A percentile compares a stretch with the other conserved stretches of the same genome.
These are phyloP conservation scores for Phialemonium atrogriseum DNA, from an alignment of 2,329 filamentous ascomycete species.

Conservation along the genomic window DNA sequence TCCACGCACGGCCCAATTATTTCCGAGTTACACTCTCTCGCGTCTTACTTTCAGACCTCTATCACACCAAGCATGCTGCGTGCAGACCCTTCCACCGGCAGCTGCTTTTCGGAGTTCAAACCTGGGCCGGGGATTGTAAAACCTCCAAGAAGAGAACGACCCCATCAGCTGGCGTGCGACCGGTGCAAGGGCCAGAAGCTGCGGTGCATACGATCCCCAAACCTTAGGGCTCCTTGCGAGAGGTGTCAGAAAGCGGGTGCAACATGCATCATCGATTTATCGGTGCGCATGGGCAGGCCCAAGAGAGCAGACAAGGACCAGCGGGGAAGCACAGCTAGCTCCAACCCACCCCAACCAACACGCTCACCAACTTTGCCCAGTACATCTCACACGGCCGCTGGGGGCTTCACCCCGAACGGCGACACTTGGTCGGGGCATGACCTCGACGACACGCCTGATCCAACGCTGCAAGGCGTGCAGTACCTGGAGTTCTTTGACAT, in stretches of 20 bases:
- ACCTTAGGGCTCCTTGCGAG: conserved; percentile 1
- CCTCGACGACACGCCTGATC: conserved; percentile 1
- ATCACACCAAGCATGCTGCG: conserved; percentile 2
- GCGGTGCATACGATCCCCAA: conserved; percentile 1
- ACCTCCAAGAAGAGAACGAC: conserved; percentile 2
- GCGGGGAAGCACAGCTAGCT: conserved; percentile 2
- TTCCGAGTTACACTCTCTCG: too few species aligned
- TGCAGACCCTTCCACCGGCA: conserved; percentile 1
- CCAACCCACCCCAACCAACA: conserved; percentile 3
- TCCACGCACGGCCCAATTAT: too few species aligned
- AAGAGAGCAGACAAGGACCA: conserved; percentile 3
- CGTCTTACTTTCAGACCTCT: neutral
- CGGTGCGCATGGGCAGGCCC: conserved; percentile 4
- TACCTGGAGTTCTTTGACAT: conserved; percentile 3
- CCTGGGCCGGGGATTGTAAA: neutral
- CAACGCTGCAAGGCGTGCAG: neutral
- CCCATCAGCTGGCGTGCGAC: conserved; percentile 4
- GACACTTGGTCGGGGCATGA: conserved; percentile 2
- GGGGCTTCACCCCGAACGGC: conserved; percentile 1
- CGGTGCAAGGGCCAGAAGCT: conserved; percentile 2
- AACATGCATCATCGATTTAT: conserved; percentile 4
- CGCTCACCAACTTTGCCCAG: neutral
- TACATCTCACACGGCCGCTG: neutral
- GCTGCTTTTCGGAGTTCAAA: conserved; percentile 2
- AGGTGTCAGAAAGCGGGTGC: conserved; percentile 3